Base-by-base conservation (phyloP, 1,284 basidiomycete genomes). In the Ceratobasidium sp. region DNA sequence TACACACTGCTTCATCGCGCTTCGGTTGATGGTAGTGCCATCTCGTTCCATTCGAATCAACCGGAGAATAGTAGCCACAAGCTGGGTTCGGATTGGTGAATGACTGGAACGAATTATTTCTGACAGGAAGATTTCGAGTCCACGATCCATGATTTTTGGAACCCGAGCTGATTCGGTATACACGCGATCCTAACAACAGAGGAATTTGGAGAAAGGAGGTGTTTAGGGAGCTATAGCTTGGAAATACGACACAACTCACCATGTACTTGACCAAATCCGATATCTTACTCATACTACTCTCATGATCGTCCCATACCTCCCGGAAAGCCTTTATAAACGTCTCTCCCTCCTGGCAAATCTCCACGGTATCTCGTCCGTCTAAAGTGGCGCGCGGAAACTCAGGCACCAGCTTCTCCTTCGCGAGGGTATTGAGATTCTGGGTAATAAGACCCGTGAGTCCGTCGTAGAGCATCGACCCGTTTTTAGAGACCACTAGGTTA, bases 211-310 rank as follows among this genome's bases (percentile, higher is more conserved):
- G n/a, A n/a, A n/a, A n/a, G n/a, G n/a, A n/a, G n/a, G n/a, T n/a
- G n/a, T n/a, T n/a, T n/a, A n/a, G n/a, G n/a, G n/a, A n/a, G n/a
- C n/a, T n/a, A n/a, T n/a, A n/a, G 29, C 11, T 17, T 17, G 31
- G 29, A 17, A 51, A 17, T 11, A 11, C 19, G 29, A 48, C n/a
- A 73, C 67, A 19, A 81, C 89, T 79, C 79, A 97, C 97, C 93
- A 99, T 97, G 82, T 99, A 99, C 81, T 94, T 95, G 78, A 99
- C 86, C 45, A 99, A 90, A 81, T 97, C 96, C 48, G 92, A 90
- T 75, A 99, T 83, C 81, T 97, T 96, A 54, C 88, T 87, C 93
- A 99, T 95, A 82, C 93, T 96, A 15, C 91, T 90, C 6, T 88
- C 91, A 82, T 99, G 97, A 81, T 99, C 96, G 76, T 97, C 94